Evolutionary conservation across 2,329 filamentous ascomycete species (phyloP), one percentile per base, ranked within the genome.

Genomic region (Trichothecium sympodiale): DNA sequence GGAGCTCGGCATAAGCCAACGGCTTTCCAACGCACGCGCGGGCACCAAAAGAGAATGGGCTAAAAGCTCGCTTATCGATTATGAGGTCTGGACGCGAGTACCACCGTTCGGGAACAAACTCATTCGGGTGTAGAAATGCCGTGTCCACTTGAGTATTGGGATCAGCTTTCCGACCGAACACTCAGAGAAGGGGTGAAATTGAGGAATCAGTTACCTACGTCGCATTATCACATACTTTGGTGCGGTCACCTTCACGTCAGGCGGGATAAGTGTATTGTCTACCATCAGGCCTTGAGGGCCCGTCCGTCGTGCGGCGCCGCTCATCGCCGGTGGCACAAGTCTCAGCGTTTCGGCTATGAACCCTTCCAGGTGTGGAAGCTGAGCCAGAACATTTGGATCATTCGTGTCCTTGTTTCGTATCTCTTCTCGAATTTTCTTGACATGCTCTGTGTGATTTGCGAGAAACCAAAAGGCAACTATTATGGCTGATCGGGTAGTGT

Each of bases 281-380:
- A 61, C 45, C 5, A 43, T 38, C 18, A 55, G 35, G 5, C 59
- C 59, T 32, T 57, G 51, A 1, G 50, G 48, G 1, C 57, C 55
- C 2, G 58, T 60, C 14, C 51, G 34, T 3, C 59, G 45, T 18
- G 39, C 32, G 14, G 31, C 25, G 12, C 38, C 37, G 23, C 37
- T 42, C 7, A 25, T 17, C 4, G 15, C 31, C 23, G 36, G 30
- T 9, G 36, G 36, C 20, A 18, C 17, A 6, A 38, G 13, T 10
- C 36, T 12, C 23, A 38, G 18, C 8, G 31, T 16, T 16, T 38
- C 36, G 36, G 17, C 33, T 20, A 38, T 38, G 4, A 30, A 17
- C 14, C 14, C 30, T 17, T n/a, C 18, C 3, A 33, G 8, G 17
- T 33, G 31, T 20, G 31, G 31, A 8, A 33, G 31, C 13, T 16